These are phyloP conservation scores for Skeletonema costatum DNA, from an alignment of 108 stramenopile species.

Conservation along the genomic window DNA sequence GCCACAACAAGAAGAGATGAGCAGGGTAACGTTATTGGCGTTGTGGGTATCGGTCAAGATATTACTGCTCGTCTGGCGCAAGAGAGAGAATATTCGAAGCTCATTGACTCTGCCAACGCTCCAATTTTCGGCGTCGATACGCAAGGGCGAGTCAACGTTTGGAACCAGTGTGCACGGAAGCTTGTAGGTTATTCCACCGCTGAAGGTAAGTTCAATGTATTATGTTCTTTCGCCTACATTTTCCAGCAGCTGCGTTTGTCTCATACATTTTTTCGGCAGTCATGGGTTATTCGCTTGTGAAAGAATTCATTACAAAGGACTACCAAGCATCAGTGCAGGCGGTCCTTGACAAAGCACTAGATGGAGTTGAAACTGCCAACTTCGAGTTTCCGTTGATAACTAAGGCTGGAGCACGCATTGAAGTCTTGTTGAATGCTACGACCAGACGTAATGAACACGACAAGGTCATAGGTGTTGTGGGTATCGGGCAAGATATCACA, in stretches of 20 bases:
- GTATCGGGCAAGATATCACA: slow-evolving; percentile 70
- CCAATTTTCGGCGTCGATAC: too few relatives aligned
- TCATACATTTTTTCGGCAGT: too few relatives aligned
- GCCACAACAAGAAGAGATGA: slow-evolving; percentile 27
- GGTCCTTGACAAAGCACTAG: slow-evolving; percentile 45
- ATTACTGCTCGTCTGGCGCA: too few relatives aligned
- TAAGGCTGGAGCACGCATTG: slow-evolving; percentile 21
- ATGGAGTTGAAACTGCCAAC: slow-evolving; percentile 48
- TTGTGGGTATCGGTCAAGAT: too few relatives aligned
- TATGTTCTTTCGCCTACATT: neutral
- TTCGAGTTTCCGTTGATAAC: slow-evolving; percentile 52
- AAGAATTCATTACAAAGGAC: too few relatives aligned
- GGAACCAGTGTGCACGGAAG: too few relatives aligned
- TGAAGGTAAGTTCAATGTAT: slow-evolving; percentile 62
- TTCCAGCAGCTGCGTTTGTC: too few relatives aligned
- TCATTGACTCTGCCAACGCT: too few relatives aligned
- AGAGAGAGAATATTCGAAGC: too few relatives aligned
- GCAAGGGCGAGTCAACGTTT: too few relatives aligned
- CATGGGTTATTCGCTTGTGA: slow-evolving; percentile 24
- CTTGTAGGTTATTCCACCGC: neutral
- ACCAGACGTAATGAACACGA: slow-evolving; percentile 66
- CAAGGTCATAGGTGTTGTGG: slow-evolving; percentile 64
- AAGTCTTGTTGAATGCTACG: slow-evolving; percentile 64
- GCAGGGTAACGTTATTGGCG: too few relatives aligned
- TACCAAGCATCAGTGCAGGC: slow-evolving; percentile 21